Percentiles rank a stretch among this genome's conserved stretches.
These are phyloP conservation scores for Leptoxyphium fumago DNA, from an alignment of 2,329 filamentous ascomycete genomes.

Conservation along the genomic window DNA sequence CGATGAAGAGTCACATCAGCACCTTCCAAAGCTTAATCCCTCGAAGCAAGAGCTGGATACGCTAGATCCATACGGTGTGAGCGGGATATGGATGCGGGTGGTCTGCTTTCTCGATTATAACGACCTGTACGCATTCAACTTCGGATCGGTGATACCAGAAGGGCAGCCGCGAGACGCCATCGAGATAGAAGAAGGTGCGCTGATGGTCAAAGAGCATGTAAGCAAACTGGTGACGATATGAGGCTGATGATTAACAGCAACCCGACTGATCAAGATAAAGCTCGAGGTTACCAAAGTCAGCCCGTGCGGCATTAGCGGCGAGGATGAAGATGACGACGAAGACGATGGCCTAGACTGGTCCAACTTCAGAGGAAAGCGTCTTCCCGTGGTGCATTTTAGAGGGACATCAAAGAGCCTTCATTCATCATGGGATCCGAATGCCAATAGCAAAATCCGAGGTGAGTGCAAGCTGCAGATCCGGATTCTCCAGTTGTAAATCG, in stretches of 20 bases:
- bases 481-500: too few species aligned
- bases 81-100: slow-evolving; percentile 57
- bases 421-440: slow-evolving; percentile 51
- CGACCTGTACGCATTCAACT: slow-evolving; percentile 61
- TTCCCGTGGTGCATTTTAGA: slow-evolving; percentile 54
- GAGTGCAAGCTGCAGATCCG: slow-evolving; percentile 13
- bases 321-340: slow-evolving; percentile 10
- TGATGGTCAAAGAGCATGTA: slow-evolving; percentile 17
- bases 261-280: slow-evolving; percentile 55
- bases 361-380: slow-evolving; percentile 13
- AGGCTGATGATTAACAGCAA: slow-evolving; percentile 28
- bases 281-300: slow-evolving; percentile 47
- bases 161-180: slow-evolving; percentile 28
- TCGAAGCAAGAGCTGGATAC: slow-evolving; percentile 33
- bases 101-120: slow-evolving; percentile 43
- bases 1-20: slow-evolving; percentile 5
- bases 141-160: slow-evolving; percentile 23
- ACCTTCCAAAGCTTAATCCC: slow-evolving; percentile 9
- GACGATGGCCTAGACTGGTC: slow-evolving; percentile 14
- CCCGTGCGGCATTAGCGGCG: slow-evolving; percentile 41
- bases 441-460: slow-evolving; percentile 52
- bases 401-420: slow-evolving; percentile 49
- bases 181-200: slow-evolving; percentile 40
- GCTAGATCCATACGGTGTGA: slow-evolving; percentile 55
- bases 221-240: slow-evolving; percentile 7